phyloP scores from a whole-genome alignment of 2,329 filamentous ascomycete species.

The Myriangium duriaei region DNA sequence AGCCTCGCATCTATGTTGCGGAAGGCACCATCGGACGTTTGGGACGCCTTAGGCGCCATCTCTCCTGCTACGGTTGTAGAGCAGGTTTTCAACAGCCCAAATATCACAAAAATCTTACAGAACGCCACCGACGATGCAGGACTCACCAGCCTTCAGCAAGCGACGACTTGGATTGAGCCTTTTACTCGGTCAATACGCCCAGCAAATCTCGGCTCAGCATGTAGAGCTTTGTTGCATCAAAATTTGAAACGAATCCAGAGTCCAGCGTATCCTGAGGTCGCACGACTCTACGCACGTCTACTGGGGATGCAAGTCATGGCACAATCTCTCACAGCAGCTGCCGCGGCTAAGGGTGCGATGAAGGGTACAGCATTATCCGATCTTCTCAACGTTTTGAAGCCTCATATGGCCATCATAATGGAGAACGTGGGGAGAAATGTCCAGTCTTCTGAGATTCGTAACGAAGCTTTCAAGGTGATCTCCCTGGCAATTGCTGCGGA shows the following conservation, averaged over 20 bases:
- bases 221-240: conserved; percentile 63
- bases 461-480: conserved; percentile 50
- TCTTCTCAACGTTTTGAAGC: conserved; percentile 52
- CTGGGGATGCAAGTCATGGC: conserved; percentile 49
- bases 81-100: conserved; percentile 62
- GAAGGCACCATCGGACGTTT: conserved; percentile 69
- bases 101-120: conserved; percentile 47
- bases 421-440: conserved; percentile 21
- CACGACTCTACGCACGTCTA: conserved; percentile 49
- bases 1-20: conserved; percentile 59
- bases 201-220: conserved; percentile 65
- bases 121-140: conserved; percentile 38
- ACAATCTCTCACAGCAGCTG: not conserved
- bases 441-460: conserved; percentile 12
- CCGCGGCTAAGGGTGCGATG: not conserved
- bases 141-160: conserved; percentile 44
- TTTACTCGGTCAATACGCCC: conserved; percentile 68
- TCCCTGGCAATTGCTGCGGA: conserved; percentile 57
- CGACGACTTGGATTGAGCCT: conserved; percentile 59
- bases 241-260: conserved; percentile 56
- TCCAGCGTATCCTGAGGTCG: conserved; percentile 41
- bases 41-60: conserved; percentile 75
- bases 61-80: conserved; percentile 73
- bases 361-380: conserved; percentile 33
- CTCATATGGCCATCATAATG: conserved; percentile 36